Evolutionary conservation across 192 early-diverging fungal species (phyloP).

Genomic region (Coemansia umbellata): DNA sequence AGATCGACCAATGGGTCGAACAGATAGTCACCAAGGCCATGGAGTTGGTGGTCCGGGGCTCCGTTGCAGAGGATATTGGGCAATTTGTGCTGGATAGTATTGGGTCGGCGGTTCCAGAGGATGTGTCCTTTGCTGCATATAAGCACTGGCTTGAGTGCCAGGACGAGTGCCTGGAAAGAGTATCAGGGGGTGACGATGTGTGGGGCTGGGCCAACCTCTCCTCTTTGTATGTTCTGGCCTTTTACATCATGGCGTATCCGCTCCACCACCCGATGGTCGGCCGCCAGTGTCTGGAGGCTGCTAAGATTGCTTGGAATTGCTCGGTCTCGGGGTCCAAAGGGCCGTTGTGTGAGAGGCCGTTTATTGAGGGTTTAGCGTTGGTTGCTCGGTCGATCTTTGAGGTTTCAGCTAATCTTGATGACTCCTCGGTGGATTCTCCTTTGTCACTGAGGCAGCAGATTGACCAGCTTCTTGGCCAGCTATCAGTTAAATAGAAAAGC

Average conservation of each 20-base stretch:
- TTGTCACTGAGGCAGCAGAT: not conserved
- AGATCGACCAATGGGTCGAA: constrained; percentile 18
- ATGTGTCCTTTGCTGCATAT: constrained; percentile 42
- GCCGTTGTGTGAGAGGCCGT: too few relatives aligned
- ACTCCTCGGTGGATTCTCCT: not conserved
- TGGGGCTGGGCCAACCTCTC: constrained; percentile 20
- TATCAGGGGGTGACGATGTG: not conserved
- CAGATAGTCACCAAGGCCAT: not conserved
- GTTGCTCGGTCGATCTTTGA: not conserved
- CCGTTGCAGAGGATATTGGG: not conserved
- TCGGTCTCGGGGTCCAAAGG: too few relatives aligned
- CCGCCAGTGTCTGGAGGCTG: constrained; percentile 28
- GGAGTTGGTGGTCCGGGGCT: not conserved
- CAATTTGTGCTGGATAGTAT: not conserved
- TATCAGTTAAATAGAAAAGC: too few relatives aligned
- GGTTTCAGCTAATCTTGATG: not conserved
- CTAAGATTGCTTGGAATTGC: constrained; percentile 28
- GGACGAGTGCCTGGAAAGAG: constrained; percentile 35
- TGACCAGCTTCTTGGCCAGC: not conserved
- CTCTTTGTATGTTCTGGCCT: constrained; percentile 35
- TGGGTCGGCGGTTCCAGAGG: not conserved
- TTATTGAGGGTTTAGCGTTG: not conserved
- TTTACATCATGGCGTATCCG: constrained; percentile 22
- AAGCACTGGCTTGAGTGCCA: constrained; percentile 44
- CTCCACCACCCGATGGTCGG: constrained; percentile 23